Evolutionary conservation across 2,329 filamentous ascomycete genomes (phyloP), one percentile per base, ranked within the genome.

Genomic region (Bipolaris victoriae): DNA sequence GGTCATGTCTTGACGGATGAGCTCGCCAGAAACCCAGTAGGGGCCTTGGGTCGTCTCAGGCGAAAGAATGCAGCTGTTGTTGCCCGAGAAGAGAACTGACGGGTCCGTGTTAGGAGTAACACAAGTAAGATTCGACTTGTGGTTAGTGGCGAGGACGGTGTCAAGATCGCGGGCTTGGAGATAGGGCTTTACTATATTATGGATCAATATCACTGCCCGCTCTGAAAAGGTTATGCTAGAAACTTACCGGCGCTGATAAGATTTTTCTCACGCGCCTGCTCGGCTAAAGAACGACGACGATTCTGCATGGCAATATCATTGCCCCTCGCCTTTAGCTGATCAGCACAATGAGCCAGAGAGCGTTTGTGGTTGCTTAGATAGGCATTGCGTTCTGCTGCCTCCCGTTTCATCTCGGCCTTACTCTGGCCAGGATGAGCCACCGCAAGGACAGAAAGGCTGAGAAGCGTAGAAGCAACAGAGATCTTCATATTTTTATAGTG

Each of bases 21-120:
- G 77, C 66, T 86, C 83, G 29, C 83, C 84, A 18, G 75, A 67
- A 46, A 85, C 81, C 69, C 70, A 76, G 62, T 76, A 77, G 3
- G 73, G 70, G 16, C 70, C 71, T 55, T 74, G 64, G 7, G 71
- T 74, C 4, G 59, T 60, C 49, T 76, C 73, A 11, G 75, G 72
- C 6, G 65, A 65, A n/a, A 76, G 65, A 35, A 75, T 70, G 59
- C 72, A 76, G 24, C 66, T 70, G 55, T 65, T 72, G 62, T 75
- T 76, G 29, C 67, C 62, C 3, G 65, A 52, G 49, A 76, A 76
- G 37, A 77, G 64, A 10, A 69, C 40, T 3, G 62, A 59, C 1
- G 67, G 63, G 40, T 73, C 68, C 29, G 66, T 67, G 37, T 72
- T 62, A 31, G 61, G 45, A 13, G 67, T 72, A 37, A 74, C 66